A percentile compares a stretch with the other conserved stretches of the same genome.
phyloP scores from a whole-genome alignment of 306 rosid species.

The Crataegus laevigata region DNA sequence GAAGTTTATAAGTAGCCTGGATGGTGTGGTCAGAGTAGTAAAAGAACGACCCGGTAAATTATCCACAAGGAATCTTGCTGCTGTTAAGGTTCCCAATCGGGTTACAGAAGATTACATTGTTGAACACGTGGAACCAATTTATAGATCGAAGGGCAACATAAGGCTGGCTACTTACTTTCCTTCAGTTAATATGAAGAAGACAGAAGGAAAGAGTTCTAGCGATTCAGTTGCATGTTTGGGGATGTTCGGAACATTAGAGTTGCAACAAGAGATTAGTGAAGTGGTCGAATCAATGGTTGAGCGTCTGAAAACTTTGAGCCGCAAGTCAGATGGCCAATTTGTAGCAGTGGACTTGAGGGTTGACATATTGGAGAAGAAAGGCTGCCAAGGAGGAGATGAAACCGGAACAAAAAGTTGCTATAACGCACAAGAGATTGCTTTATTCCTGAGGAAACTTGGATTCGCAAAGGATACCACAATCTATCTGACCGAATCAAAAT shows the following conservation, averaged over 20 bases:
- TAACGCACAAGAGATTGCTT: conserved; percentile 67
- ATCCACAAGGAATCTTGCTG: conserved; percentile 63
- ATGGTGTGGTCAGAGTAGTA: conserved; percentile 70
- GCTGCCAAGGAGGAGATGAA: conserved; percentile 62
- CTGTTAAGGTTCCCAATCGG: conserved; percentile 85
- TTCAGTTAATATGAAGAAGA: conserved; percentile 79
- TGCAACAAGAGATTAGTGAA: conserved; percentile 69
- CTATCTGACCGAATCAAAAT: conserved; percentile 84
- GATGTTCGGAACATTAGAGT: conserved; percentile 84
- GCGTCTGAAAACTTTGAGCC: conserved; percentile 75
- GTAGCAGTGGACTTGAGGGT: conserved; percentile 84
- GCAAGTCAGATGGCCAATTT: conserved; percentile 79
- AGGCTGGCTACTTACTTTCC: conserved; percentile 92
- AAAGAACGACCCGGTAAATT: conserved; percentile 57
- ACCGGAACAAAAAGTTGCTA: conserved; percentile 70
- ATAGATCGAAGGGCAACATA: conserved; percentile 58
- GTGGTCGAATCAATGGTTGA: conserved; percentile 77
- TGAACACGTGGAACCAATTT: conserved; percentile 71
- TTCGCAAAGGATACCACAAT: conserved; percentile 80
- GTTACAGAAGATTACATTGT: conserved; percentile 76
- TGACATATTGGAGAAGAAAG: conserved; percentile 68
- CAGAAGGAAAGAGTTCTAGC: conserved; percentile 36
- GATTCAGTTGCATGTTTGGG: conserved; percentile 84
- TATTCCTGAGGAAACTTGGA: conserved; percentile 74
- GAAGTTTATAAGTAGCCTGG: conserved; percentile 61